Evolutionary conservation across 1,139 yeast species (phyloP).

Genomic region (Protomyces lactucae-debilis): DNA sequence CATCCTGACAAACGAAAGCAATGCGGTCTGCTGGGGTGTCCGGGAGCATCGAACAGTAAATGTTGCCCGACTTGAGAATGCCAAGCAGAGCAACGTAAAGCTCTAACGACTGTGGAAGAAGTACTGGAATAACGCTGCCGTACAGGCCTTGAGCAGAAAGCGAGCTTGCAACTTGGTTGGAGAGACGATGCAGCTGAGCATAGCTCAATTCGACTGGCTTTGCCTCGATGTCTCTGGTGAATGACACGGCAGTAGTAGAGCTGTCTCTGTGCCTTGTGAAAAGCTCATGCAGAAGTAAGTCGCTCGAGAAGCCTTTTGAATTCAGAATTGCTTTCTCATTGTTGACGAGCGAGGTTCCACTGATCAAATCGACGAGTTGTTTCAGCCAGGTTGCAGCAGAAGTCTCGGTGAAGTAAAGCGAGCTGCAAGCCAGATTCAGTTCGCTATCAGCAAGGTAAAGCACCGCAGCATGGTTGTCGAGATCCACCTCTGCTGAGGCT

Average conservation of each 20-base stretch:
- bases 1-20: constrained; percentile 30
- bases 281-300: constrained; percentile 4
- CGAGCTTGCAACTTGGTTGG: not conserved
- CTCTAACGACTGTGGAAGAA: constrained; percentile 31
- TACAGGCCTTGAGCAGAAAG: not conserved
- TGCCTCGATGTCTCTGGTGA: not conserved
- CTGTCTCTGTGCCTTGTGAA: not conserved
- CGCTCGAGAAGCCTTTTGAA: not conserved
- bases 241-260: not conserved
- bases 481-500: not conserved
- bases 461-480: not conserved
- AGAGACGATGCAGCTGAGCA: not conserved
- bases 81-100: constrained; percentile 33
- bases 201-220: not conserved
- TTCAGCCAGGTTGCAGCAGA: not conserved
- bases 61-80: constrained; percentile 33
- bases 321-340: not conserved
- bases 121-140: constrained; percentile 30
- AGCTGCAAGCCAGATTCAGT: not conserved
- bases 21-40: constrained; percentile 32
- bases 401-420: not conserved
- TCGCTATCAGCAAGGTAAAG: not conserved
- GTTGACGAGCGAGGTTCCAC: not conserved
- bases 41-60: constrained; percentile 33
- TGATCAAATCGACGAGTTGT: not conserved